These are phyloP conservation scores for Aspergillus unguis DNA, from an alignment of 2,329 filamentous ascomycete species.

Conservation along the genomic window DNA sequence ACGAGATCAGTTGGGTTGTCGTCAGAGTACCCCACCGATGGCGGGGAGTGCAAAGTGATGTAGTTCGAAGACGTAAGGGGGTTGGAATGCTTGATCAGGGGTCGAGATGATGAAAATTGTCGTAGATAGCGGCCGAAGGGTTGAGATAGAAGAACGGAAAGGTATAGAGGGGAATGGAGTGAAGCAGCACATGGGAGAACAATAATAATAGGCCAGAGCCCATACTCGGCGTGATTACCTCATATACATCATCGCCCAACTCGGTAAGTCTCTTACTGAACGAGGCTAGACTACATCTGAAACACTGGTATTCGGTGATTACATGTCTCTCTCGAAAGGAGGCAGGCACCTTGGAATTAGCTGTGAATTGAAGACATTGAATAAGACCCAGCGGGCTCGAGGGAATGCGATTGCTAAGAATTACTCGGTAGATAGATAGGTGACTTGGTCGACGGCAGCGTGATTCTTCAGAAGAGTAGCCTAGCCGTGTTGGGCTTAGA, in stretches of 20 bases:
- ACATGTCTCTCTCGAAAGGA: too few species aligned
- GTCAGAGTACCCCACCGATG: constrained; percentile 18
- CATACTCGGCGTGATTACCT: constrained; percentile 2
- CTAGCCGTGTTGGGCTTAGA: constrained; percentile 6
- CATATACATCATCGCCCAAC: constrained; percentile 4
- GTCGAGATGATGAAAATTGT: not conserved
- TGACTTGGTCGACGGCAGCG: too few species aligned
- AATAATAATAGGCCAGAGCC: not conserved
- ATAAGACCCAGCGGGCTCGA: too few species aligned
- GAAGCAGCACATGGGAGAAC: constrained; percentile 4
- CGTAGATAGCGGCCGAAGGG: not conserved
- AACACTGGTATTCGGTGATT: not conserved
- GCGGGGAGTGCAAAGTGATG: constrained; percentile 9
- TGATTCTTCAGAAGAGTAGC: constrained; percentile 3
- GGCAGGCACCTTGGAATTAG: too few species aligned
- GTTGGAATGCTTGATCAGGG: not conserved
- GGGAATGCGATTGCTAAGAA: too few species aligned
- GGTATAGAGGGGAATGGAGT: not conserved
- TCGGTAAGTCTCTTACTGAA: constrained; percentile 4
- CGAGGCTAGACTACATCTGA: constrained; percentile 6
- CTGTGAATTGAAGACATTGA: too few species aligned
- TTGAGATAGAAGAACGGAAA: not conserved
- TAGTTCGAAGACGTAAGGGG: constrained; percentile 2
- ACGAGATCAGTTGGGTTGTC: constrained; percentile 13
- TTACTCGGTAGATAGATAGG: too few species aligned